Evolutionary conservation across 345 rosid species (phyloP).

Genomic region (Eutrema heterophyllum): DNA sequence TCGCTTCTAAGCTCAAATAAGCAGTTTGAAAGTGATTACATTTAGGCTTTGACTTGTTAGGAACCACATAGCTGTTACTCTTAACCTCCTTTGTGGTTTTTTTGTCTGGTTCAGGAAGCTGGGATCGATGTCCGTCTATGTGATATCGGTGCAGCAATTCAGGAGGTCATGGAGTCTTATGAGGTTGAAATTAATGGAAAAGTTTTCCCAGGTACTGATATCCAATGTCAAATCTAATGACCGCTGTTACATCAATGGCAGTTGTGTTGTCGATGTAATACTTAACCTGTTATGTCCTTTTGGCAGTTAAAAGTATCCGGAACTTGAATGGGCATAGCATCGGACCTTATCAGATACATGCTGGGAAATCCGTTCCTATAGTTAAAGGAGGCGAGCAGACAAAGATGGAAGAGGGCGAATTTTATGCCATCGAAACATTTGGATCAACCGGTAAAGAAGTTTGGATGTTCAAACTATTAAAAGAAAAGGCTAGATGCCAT

Average conservation of each 20-base stretch:
- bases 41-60: neutral
- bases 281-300: neutral
- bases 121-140: slow-evolving; percentile 96
- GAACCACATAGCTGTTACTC: neutral
- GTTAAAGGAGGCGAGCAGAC: slow-evolving; percentile 98
- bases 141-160: slow-evolving; percentile 97
- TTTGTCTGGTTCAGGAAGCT: slow-evolving; percentile 54
- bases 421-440: slow-evolving; percentile 90
- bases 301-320: slow-evolving; percentile 84
- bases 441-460: slow-evolving; percentile 71
- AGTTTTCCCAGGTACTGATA: slow-evolving; percentile 68
- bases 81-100: neutral
- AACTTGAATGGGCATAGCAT: slow-evolving; percentile 95
- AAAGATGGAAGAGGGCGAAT: slow-evolving; percentile 98
- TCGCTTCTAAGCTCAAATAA: neutral
- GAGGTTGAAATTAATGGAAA: slow-evolving; percentile 98
- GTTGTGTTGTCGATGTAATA: neutral
- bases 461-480: neutral
- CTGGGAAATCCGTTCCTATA: slow-evolving; percentile 91
- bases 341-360: slow-evolving; percentile 89
- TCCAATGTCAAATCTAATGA: neutral
- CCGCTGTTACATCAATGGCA: neutral
- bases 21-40: neutral
- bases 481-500: neutral
- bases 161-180: slow-evolving; percentile 96